Evolutionary conservation across 345 rosid species (phyloP), one percentile per base, ranked within the genome.

Genomic region (Moringa oleifera): DNA sequence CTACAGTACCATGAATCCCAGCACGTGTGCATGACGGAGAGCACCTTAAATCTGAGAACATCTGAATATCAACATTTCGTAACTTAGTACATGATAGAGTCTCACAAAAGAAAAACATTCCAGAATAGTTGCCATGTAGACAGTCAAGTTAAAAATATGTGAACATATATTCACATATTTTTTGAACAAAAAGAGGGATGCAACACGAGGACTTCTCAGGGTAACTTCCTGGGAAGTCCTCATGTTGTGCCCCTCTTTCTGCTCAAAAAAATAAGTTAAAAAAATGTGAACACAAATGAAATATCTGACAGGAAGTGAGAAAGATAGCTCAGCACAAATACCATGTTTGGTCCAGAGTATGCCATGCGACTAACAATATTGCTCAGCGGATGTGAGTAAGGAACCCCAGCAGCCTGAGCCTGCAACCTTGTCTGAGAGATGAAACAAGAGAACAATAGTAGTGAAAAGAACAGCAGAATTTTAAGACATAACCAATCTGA

Each of bases 1-100:
- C 78, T 12, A 94, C 97, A 0, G 99, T 91, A n/a, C 99, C 99
- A 1, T 91, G 96, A 80, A 94, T 79, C 64, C 97, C 97, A 68
- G 97, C 99, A 11, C 91, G 97, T 7, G 96, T 16, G 37, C 99
- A 94, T 18, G 97, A 82, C 0, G 96, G 99, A 4, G 99, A 91
- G 67, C 97, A 94, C 71, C 97, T 91, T 46, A 91, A 69, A 75
- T 94, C 97, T 6, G 96, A 84, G 81, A 94, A 91, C 88, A 94
- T 80, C 99, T 94, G 70, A 68, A 33, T n/a, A n/a, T 58, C 73
- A 73, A 67, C 55, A 63, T 52, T 62, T 56, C 21, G 51, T 47
- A 49, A 50, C 33, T 57, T 0, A 31, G 18, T n/a, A 10, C 20
- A 53, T 2, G 21, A 53, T 12, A 31, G 37, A 1, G 9, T 36